Evolutionary conservation across 257 asterid genomes (phyloP), one percentile per base, ranked within the genome.

Genomic region (Solanum gracilifrons): DNA sequence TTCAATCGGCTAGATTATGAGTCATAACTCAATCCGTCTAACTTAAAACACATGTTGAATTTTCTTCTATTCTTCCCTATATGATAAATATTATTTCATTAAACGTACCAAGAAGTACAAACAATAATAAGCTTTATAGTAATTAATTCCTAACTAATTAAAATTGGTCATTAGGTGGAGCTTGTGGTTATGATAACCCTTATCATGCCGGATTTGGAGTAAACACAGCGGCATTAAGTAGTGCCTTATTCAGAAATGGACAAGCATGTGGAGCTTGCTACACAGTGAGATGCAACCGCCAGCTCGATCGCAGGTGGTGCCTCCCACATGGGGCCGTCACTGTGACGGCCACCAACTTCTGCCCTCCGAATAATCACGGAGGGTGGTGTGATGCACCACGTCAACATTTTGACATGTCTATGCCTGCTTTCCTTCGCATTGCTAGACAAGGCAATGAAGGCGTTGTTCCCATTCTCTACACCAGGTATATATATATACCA

Each of bases 371-470:
- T 90, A 86, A 93, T 89, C 92, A 87, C 3, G 96, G 96, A 2
- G 97, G 98, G 27, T 95, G 97, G 97, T 95, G 98, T 84, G 93
- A 95, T 83, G 93, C 94, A 13, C 97, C 97, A 0, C 94, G 92
- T 23, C 93, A 91, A 73, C 98, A 95, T 88, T 95, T 95, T 21
- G 98, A 95, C 92, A 93, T 93, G 94, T 92, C 98, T 71, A 86
- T 89, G 89, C 96, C 97, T 0, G 93, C 97, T 18, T 95, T 95
- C 93, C 92, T 93, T 82, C 92, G 93, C 79, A 93, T 95, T 13
- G 98, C 98, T 1, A 75, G 97, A 39, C 92, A 72, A 31, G 95
- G 93, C 83, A 87, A 93, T 7, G 94, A 93, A 89, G 97, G 97
- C 85, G 83, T 94, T 2, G 94, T 95, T 16, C 95, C 98, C 0